Conservation (phyloP, 2,329 filamentous ascomycete genomes). For the Pochonia chlamydosporia region DNA sequence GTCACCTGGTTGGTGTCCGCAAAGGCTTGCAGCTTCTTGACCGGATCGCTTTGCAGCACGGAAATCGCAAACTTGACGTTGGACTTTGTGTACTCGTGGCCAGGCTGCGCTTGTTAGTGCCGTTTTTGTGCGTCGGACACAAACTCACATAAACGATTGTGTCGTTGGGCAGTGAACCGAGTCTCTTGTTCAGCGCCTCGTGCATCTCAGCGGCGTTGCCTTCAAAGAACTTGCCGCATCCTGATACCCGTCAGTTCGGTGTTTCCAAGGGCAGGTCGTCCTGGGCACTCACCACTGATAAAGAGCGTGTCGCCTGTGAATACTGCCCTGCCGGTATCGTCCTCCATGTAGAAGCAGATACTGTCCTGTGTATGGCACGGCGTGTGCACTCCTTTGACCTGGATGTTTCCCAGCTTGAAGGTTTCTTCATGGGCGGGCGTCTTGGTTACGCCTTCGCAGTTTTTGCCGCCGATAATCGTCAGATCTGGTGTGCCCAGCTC, state of each 20-base stretch:
- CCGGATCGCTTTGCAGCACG: slow-evolving; percentile 66
- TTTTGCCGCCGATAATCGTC: slow-evolving; percentile 79
- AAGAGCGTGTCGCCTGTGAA: slow-evolving; percentile 98
- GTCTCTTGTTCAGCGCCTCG: slow-evolving; percentile 78
- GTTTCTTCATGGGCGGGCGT: slow-evolving; percentile 70
- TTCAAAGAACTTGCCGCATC: slow-evolving; percentile 95
- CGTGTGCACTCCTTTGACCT: slow-evolving; percentile 83
- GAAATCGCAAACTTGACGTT: slow-evolving; percentile 85
- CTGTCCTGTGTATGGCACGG: slow-evolving; percentile 98
- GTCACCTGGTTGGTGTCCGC: slow-evolving; percentile 78
- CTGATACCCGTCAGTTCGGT: slow-evolving; percentile 33
- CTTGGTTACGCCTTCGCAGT: slow-evolving; percentile 73
- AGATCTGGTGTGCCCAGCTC: slow-evolving; percentile 54
- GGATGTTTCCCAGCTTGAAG: slow-evolving; percentile 80
- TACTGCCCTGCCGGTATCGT: slow-evolving; percentile 67
- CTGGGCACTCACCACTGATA: slow-evolving; percentile 61
- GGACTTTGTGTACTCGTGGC: slow-evolving; percentile 96
- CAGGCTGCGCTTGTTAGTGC: slow-evolving; percentile 51
- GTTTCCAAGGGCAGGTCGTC: neutral
- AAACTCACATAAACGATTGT: slow-evolving; percentile 78
- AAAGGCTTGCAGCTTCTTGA: slow-evolving; percentile 72
- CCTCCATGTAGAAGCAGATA: slow-evolving; percentile 90
- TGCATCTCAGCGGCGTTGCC: slow-evolving; percentile 88
- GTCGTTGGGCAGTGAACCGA: slow-evolving; percentile 77
- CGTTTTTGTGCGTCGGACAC: neutral